Evolutionary conservation across 176 grass and related monocot species (phyloP), one percentile per base, ranked within the genome.

Genomic region (Avena insularis): DNA sequence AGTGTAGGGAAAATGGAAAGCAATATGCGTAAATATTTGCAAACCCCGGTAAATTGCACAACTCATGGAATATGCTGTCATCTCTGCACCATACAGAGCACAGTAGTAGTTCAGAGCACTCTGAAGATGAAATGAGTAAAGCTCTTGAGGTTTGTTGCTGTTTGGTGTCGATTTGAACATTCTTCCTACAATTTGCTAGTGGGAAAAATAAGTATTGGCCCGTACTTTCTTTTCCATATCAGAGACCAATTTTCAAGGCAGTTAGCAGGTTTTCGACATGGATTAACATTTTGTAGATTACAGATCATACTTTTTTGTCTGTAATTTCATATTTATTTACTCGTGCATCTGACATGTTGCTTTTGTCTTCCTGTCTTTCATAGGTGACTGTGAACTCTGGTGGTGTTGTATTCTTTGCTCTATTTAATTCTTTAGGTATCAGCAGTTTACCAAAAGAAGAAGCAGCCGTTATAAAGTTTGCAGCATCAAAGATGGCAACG

Each of bases 51-150:
- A 31, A 31, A 31, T 31, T 31, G 29, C 29, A 31, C 29, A 31
- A 31, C 70, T 98, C 90, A 48, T 98, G 97, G 97, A 89, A 90
- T 66, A 19, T 50, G 73, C 63, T 98, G 38, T 93, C 86, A 40
- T 98, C 97, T 79, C 84, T 98, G 88, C 94, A 98, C 86, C 93
- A 95, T 76, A 94, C 97, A 60, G 97, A 98, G 79, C 97, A 98
- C 76, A 91, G 82, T 31, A 1, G 29, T 31, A 31, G 29, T 2
- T 2, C 29, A 31, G 29, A 1, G 29, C 29, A 31, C 29, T 2
- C 96, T 68, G 96, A 98, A 82, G 96, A 98, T 79, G 93, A 96
- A 82, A 92, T 86, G 87, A 91, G 47, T 79, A 98, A 93, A 93
- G 86, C 87, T 82, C 85, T 95, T 56, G 96, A 98, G 97, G 96